phyloP scores from a whole-genome alignment of 331 rosid species.

The Stylosanthes scabra region DNA sequence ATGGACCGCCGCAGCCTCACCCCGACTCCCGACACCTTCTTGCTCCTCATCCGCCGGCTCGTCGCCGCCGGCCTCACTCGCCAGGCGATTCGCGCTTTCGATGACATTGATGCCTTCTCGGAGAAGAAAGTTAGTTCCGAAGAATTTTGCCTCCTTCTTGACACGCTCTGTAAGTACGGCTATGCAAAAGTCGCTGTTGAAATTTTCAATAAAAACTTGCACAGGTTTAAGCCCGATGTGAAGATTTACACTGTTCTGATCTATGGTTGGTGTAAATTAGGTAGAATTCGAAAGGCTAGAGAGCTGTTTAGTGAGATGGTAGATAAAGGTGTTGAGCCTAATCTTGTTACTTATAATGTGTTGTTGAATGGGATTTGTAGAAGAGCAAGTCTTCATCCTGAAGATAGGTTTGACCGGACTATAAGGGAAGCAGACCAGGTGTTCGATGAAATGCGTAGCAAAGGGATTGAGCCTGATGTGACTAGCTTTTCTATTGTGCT shows the following conservation, averaged over 20 bases:
- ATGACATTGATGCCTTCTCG: conserved; percentile 58
- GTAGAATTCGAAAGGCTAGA: conserved; percentile 59
- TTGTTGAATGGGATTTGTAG: conserved; percentile 84
- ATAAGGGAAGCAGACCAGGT: conserved; percentile 68
- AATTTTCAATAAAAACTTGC: conserved; percentile 59
- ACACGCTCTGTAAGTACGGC: conserved; percentile 83
- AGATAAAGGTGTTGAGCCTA: conserved; percentile 68
- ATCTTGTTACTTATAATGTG: conserved; percentile 77
- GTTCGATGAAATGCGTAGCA: conserved; percentile 75
- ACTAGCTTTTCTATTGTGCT: conserved; percentile 83
- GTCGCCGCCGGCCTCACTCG: conserved; percentile 77
- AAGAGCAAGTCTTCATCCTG: conserved; percentile 78
- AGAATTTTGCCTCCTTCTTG: conserved; percentile 62
- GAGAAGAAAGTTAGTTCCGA: conserved; percentile 36
- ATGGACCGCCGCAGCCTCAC: conserved; percentile 54
- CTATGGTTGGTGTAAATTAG: conserved; percentile 84
- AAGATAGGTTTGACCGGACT: conserved; percentile 73
- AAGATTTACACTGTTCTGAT: conserved; percentile 76
- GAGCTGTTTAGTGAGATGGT: conserved; percentile 72
- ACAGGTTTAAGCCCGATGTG: conserved; percentile 50
- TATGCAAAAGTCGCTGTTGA: conserved; percentile 64
- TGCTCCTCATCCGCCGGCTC: conserved; percentile 67
- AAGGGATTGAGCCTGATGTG: conserved; percentile 89
- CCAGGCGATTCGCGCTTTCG: conserved; percentile 73
- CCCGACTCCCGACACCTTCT: conserved; percentile 56